These are phyloP conservation scores for Beauveria medogensis DNA, from an alignment of 2,329 filamentous ascomycete genomes.

Conservation along the genomic window DNA sequence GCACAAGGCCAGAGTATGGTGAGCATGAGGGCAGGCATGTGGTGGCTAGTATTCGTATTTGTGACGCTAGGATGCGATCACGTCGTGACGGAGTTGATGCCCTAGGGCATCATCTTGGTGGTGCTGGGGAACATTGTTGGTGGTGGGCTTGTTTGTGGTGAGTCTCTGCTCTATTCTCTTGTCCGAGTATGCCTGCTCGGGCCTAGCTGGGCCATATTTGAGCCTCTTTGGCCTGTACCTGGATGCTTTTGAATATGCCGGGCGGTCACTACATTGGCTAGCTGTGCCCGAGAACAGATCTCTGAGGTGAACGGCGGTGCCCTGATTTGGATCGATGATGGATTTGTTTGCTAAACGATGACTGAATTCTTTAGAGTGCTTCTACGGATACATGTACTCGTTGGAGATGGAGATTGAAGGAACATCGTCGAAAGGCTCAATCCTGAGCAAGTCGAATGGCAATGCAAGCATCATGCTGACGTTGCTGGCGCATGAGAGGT, in stretches of 20 bases:
- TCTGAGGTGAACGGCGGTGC: neutral
- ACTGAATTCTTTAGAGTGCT: neutral
- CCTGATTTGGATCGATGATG: neutral
- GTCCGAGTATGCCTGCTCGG: neutral
- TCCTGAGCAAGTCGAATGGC: neutral
- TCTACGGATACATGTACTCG: neutral
- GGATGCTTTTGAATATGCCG: too few species aligned
- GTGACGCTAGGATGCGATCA: constrained; percentile 43
- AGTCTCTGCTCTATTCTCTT: neutral
- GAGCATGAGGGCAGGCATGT: constrained; percentile 45
- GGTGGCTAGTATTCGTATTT: constrained; percentile 46
- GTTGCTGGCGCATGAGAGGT: neutral
- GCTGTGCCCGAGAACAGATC: neutral
- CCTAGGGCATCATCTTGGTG: constrained; percentile 43
- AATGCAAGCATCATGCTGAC: neutral
- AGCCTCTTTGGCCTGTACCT: neutral
- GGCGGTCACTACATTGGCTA: too few species aligned
- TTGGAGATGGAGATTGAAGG: neutral
- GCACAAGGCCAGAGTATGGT: constrained; percentile 38
- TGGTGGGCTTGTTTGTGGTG: constrained; percentile 32
- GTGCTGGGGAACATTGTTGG: constrained; percentile 43
- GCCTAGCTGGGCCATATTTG: neutral
- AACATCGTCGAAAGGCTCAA: neutral
- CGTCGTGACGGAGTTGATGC: constrained; percentile 48
- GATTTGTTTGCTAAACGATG: neutral